Evolutionary conservation across 192 early-diverging fungal species (phyloP).

Genomic region (Dimargaris verticillata): DNA sequence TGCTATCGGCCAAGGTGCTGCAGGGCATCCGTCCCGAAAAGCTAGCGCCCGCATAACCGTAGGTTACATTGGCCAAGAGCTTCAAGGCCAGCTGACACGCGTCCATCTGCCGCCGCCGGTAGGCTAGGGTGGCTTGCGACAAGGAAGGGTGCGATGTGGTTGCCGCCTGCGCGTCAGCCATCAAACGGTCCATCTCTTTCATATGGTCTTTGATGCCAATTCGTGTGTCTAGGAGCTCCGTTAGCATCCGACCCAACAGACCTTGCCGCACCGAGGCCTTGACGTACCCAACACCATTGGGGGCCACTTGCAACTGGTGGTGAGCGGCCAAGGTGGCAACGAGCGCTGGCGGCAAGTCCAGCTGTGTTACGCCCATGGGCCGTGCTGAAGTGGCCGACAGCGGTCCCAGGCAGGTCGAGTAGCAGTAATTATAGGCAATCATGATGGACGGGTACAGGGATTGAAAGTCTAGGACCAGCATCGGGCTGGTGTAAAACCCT

Average conservation of each 20-base stretch:
- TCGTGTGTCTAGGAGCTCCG: conserved; percentile 75
- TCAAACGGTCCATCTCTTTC: conserved; percentile 22
- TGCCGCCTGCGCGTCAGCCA: too few species aligned
- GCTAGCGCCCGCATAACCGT: conserved; percentile 69
- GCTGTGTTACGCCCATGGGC: conserved; percentile 35
- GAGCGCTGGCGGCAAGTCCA: conserved; percentile 41
- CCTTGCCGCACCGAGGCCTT: conserved; percentile 66
- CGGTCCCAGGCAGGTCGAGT: conserved; percentile 72
- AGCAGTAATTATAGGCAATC: conserved; percentile 95
- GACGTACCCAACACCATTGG: conserved; percentile 77
- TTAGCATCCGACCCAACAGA: conserved; percentile 63
- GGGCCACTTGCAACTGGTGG: conserved; percentile 32
- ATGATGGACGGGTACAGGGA: conserved; percentile 87
- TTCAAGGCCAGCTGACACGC: conserved; percentile 77
- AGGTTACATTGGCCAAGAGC: conserved; percentile 84
- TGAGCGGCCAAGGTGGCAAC: conserved; percentile 31
- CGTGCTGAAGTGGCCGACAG: background rate
- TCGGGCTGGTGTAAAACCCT: conserved; percentile 64
- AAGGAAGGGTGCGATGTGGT: background rate
- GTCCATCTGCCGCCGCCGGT: conserved; percentile 50
- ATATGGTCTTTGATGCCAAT: conserved; percentile 80
- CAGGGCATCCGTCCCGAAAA: conserved; percentile 86
- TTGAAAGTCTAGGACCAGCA: conserved; percentile 86
- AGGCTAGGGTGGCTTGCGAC: conserved; percentile 15
- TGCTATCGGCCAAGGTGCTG: conserved; percentile 77